Evolutionary conservation across 2,329 filamentous ascomycete genomes (phyloP).

Genomic region (Ramularia endophylla): DNA sequence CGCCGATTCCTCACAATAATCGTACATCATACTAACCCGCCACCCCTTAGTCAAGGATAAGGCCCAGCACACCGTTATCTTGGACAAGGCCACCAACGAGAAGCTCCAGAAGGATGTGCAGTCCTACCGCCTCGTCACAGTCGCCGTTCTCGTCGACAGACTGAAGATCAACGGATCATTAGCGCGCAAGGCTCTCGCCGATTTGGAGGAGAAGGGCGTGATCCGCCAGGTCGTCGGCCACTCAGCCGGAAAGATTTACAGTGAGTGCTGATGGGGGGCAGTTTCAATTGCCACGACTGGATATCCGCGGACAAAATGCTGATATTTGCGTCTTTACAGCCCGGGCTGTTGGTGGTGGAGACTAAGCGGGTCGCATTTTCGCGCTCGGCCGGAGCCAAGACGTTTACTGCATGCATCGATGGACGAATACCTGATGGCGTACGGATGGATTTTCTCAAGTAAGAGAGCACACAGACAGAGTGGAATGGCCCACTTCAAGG

Average conservation of each 20-base stretch:
- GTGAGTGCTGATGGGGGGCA: slow-evolving; percentile 47
- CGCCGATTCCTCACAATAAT: neutral
- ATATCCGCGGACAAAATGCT: neutral
- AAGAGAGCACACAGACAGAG: slow-evolving; percentile 1
- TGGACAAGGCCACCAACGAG: slow-evolving; percentile 96
- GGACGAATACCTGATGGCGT: slow-evolving; percentile 1
- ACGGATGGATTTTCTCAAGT: slow-evolving; percentile 1
- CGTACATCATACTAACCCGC: slow-evolving; percentile 20
- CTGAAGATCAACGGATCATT: slow-evolving; percentile 99
- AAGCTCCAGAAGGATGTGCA: slow-evolving; percentile 99
- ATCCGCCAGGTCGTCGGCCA: slow-evolving; percentile 98
- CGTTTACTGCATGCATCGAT: slow-evolving; percentile 1
- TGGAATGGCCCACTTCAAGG: neutral
- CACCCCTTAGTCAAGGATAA: slow-evolving; percentile 92
- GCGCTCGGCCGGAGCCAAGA: neutral
- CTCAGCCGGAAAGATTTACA: slow-evolving; percentile 99
- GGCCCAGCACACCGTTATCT: slow-evolving; percentile 98
- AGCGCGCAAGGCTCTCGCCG: slow-evolving; percentile 79
- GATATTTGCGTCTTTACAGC: slow-evolving; percentile 9
- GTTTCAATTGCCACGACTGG: too few relatives aligned
- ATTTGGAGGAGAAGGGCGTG: slow-evolving; percentile 95
- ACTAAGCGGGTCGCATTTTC: slow-evolving; percentile 11
- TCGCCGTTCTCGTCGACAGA: slow-evolving; percentile 97
- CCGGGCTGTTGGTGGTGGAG: slow-evolving; percentile 21
- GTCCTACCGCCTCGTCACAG: slow-evolving; percentile 98